Base-by-base conservation (phyloP, 805 yeast species). In the Scheffersomyces stipitis region DNA sequence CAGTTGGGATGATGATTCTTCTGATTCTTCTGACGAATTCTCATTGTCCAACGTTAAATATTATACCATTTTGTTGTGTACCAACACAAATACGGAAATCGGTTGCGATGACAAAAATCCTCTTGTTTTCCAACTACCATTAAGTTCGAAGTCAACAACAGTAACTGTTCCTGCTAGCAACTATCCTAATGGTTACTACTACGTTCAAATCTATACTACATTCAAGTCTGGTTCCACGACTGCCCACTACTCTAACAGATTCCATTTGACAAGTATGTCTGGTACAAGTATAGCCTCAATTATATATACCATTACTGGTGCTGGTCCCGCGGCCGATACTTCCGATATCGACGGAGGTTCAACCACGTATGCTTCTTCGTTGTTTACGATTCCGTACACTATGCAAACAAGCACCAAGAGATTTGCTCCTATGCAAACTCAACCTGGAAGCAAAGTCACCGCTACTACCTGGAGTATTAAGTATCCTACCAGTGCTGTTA, bases 381-480 rank as follows among this genome's bases (percentile, higher is more conserved):
- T 88, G 2, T 83, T 83, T 58, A 56, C 81, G 3, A 65, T 89
- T 5, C 75, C 95, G 2, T 91, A 90, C 64, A 75, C 86, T 3
- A 45, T 50, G 49, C 98, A 91, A 65, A 83, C 93, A 0, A 96
- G 96, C 20, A 60, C 49, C 15, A 78, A 86, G 7, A 76, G 90
- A 50, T 86, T 64, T 60, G 97, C 98, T 1, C 96, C 97, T 36
- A 87, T 89, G 96, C 97, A 90, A 64, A 58, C 71, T 41, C 96
- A 88, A 62, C 97, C 99, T 4, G 86, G 83, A 3, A 53, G 84
- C 1, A 65, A 64, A 7, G 76, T 88, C 17, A 85, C 96, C 0
- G 76, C 69, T 26, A 71, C 83, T 7, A 62, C 81, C 3, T 83
- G 90, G 82, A 57, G 83, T 8, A 73, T 81, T 48, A 69, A 78